A percentile compares a stretch with the other conserved stretches of the same genome.
Evolutionary conservation across 2,329 filamentous ascomycete genomes (phyloP).

Genomic region (Aspergillus latus): DNA sequence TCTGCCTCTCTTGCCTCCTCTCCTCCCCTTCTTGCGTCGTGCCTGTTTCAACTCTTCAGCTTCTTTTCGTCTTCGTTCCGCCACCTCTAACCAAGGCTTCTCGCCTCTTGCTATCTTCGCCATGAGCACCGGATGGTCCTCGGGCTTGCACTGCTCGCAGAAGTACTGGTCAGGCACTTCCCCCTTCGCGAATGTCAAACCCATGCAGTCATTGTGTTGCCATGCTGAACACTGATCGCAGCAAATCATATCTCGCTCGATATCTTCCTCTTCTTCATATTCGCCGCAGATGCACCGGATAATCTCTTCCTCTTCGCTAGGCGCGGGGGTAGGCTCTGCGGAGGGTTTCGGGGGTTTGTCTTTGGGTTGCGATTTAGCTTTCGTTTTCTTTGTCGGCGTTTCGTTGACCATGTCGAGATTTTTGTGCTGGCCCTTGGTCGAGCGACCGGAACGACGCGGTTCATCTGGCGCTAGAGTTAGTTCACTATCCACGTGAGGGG

Average conservation of each 20-base stretch:
- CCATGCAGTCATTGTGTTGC: conserved; percentile 98
- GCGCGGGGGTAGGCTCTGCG: conserved; percentile 46
- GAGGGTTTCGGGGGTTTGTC: conserved; percentile 49
- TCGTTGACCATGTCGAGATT: conserved; percentile 73
- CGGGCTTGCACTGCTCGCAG: conserved; percentile 84
- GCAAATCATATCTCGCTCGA: conserved; percentile 89
- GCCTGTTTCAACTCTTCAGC: conserved; percentile 58
- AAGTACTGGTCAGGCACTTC: conserved; percentile 82
- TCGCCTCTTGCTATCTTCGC: conserved; percentile 77
- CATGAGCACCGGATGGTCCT: conserved; percentile 78
- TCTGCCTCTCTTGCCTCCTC: conserved; percentile 59
- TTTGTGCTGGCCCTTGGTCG: conserved; percentile 97
- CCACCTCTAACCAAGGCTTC: conserved; percentile 77
- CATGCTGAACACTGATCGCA: conserved; percentile 91
- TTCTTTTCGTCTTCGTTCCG: conserved; percentile 63
- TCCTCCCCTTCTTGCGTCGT: conserved; percentile 58
- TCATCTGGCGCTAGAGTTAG: conserved; percentile 59
- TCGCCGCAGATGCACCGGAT: conserved; percentile 94
- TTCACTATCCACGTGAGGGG: conserved; percentile 20
- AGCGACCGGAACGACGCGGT: conserved; percentile 88
- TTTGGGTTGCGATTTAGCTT: conserved; percentile 49
- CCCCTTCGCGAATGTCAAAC: conserved; percentile 72
- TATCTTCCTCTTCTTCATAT: conserved; percentile 79
- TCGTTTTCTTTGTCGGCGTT: conserved; percentile 47
- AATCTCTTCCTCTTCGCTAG: conserved; percentile 63